Evolutionary conservation across 2,329 filamentous ascomycete species (phyloP), one percentile per base, ranked within the genome.

Genomic region (Apiospora aurea): DNA sequence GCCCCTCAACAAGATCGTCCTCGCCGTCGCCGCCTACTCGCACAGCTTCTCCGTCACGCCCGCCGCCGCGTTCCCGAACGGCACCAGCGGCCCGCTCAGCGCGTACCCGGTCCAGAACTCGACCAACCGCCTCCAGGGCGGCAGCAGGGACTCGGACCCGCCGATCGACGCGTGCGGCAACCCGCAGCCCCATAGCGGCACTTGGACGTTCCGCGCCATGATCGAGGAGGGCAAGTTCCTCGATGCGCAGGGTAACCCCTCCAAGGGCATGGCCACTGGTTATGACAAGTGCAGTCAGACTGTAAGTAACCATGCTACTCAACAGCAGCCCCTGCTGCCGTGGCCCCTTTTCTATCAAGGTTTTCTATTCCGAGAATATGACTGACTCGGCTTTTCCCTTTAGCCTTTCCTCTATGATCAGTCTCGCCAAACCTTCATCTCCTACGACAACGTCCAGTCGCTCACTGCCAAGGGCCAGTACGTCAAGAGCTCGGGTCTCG

Each of bases 131-230:
- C 71, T 74, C 44, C 61, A 68, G 72, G 74, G 74, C 67, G 68
- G 73, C 73, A 75, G 72, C 72, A 75, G 74, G 74, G 74, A 75
- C 69, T 57, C 69, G 51, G 73, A 75, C 69, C 72, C 74, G 43
- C n/a, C 69, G 2, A 24, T 72, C 49, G 73, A 75, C 70, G 24
- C 61, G 8, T 75, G 74, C 66, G 73, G 73, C 18, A 44, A 68
- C 29, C 64, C 74, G 11, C 53, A 70, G 70, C 74, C 73, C 38
- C 70, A 53, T 29, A 34, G 66, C 38, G 74, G 73, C 8, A 75
- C 74, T 5, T 75, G 73, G 34, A 69, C 69, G 13, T 69, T 72
- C 61, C 73, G 73, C 70, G 72, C 70, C 38, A 68, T 75, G 46
- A 70, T 75, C 61, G 69, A 41, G 18, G 72, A 75, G 73, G 72